Base-by-base conservation (phyloP, 2,329 filamentous ascomycete genomes). In the Allantophomopsis lycopodina region DNA sequence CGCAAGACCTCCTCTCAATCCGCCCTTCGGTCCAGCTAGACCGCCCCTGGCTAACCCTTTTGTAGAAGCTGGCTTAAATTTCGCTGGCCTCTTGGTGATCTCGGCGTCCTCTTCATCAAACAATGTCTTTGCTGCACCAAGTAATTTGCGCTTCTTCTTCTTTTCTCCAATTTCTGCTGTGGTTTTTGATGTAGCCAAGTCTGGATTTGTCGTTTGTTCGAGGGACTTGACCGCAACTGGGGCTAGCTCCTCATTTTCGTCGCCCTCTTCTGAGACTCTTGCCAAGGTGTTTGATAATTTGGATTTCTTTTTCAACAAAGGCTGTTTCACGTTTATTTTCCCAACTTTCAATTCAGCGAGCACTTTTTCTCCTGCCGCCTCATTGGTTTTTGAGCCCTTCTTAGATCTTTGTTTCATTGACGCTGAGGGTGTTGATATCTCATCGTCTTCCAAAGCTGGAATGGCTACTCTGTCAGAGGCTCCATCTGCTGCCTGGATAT, bases 71-170 rank as follows among this genome's bases (percentile, higher is more conserved):
- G 60, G 50, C 37, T 51, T 48, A 17, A 53, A 40, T 47, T 63
- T 65, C 12, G 54, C 45, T 42, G 56, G 53, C 36, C 55, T 54
- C 44, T 59, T 55, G 13, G 48, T 40, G 40, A 54, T 61, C 43
- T 73, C 73, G 10, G 58, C 74, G 7, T 82, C 79, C 4, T 79
- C 79, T 7, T 81, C 79, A 42, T 82, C 79, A 49, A 89, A 85
- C 5, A 91, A 55, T 3, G 76, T 83, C 48, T 71, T 73, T 16
- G 69, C 66, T 16, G 60, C 63, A 4, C 78, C 76, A 2, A 83
- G 65, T 5, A 85, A 61, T 59, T 85, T 88, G 45, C 81, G 74
- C 64, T 81, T 87, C 67, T 80, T 85, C 55, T 74, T 78, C 52
- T 55, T 55, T 50, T 60, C 55, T 53, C 61, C 48, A 47, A 52